A percentile compares a stretch with the other conserved stretches of the same genome.
These are phyloP conservation scores for Trichoderma aggressivum DNA, from an alignment of 2,329 filamentous ascomycete genomes.

Conservation along the genomic window DNA sequence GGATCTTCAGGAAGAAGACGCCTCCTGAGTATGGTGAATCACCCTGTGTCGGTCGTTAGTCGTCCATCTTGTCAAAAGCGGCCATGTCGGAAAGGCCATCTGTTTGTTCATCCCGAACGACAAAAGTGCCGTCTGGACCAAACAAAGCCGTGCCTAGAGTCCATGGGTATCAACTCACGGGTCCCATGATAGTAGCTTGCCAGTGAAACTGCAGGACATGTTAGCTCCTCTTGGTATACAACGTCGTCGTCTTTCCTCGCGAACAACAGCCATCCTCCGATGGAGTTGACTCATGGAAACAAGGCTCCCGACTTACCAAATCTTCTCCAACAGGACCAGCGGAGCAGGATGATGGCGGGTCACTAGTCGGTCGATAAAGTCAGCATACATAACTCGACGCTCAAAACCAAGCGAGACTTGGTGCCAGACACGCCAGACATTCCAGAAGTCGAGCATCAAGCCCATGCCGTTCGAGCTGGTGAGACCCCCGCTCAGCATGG, in stretches of 20 bases:
- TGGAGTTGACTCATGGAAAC: conserved; percentile 7
- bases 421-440: background rate
- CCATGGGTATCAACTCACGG: conserved; percentile 58
- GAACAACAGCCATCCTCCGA: background rate
- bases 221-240: conserved; percentile 25
- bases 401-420: background rate
- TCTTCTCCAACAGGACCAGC: conserved; percentile 96
- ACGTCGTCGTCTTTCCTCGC: background rate
- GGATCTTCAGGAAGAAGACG: conserved; percentile 98
- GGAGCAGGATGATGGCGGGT: conserved; percentile 97
- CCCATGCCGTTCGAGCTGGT: conserved; percentile 20
- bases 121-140: background rate
- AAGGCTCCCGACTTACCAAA: conserved; percentile 67
- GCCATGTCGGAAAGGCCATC: background rate
- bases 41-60: conserved; percentile 54
- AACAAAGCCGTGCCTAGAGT: background rate
- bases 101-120: background rate
- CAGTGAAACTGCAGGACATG: conserved; percentile 78
- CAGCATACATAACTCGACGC: conserved; percentile 20
- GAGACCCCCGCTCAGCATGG: conserved; percentile 14
- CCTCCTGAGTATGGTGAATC: conserved; percentile 98
- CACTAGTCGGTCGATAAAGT: conserved; percentile 52
- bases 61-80: conserved; percentile 1
- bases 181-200: conserved; percentile 99
- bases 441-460: background rate